These are phyloP conservation scores for Lipomyces spencermartinsiae DNA, from an alignment of 805 yeast species.

Conservation along the genomic window DNA sequence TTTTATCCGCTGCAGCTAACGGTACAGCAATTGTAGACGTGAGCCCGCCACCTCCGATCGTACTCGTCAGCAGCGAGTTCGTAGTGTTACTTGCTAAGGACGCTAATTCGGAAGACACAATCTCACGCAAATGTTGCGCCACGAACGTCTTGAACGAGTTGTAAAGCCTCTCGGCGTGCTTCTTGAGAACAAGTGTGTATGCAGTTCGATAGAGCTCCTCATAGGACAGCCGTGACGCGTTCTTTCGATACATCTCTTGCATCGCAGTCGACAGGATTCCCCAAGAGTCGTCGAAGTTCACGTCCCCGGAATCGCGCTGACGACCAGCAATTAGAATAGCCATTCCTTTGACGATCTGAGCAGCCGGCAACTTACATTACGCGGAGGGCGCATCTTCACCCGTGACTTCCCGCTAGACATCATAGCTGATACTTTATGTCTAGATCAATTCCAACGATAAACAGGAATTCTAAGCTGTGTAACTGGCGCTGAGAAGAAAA, in stretches of 20 bases:
- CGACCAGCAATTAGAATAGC: not conserved
- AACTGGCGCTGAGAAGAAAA: not conserved
- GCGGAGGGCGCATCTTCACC: slow-evolving; percentile 39
- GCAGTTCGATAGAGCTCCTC: slow-evolving; percentile 83
- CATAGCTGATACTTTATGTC: not conserved
- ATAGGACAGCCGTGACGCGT: slow-evolving; percentile 76
- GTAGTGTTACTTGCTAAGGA: slow-evolving; percentile 35
- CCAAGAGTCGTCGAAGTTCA: slow-evolving; percentile 75
- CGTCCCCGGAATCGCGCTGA: slow-evolving; percentile 40
- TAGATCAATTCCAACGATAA: not conserved
- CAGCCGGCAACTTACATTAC: slow-evolving; percentile 25
- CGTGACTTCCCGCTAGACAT: slow-evolving; percentile 38
- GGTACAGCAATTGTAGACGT: slow-evolving; percentile 26
- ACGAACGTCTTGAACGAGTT: slow-evolving; percentile 62
- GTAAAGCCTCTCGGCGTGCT: slow-evolving; percentile 69
- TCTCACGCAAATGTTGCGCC: slow-evolving; percentile 51
- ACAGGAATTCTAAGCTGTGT: not conserved
- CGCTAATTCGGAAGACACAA: slow-evolving; percentile 37
- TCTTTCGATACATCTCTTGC: slow-evolving; percentile 69
- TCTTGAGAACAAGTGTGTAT: slow-evolving; percentile 74
- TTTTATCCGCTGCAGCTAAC: slow-evolving; percentile 28
- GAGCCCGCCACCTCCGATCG: slow-evolving; percentile 14
- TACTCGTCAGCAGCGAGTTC: slow-evolving; percentile 11
- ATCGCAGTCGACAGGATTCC: slow-evolving; percentile 68
- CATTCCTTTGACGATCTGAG: not conserved